A percentile compares a stretch with the other conserved stretches of the same genome.
These are phyloP conservation scores for Trametes villosa DNA, from an alignment of 768 basidiomycete species.

Conservation along the genomic window DNA sequence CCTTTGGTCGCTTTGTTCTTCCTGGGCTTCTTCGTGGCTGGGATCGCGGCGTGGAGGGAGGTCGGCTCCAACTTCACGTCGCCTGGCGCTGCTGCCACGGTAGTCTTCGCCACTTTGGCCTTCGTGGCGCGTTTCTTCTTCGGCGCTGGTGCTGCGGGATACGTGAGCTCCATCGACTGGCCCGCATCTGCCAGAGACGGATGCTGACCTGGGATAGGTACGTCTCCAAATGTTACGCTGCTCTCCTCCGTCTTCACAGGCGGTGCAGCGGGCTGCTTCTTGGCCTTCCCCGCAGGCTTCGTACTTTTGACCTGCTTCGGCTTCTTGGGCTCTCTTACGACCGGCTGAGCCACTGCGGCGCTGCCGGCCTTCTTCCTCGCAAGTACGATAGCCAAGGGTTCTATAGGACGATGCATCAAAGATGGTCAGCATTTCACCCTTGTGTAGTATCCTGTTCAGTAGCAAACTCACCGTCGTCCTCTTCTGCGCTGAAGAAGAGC, in stretches of 20 bases:
- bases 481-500: not conserved
- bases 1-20: not conserved
- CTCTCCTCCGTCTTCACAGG: not conserved
- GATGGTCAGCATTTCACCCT: not conserved
- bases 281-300: not conserved
- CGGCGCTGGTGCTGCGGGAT: not conserved
- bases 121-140: not conserved
- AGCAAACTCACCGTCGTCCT: conserved; percentile 11
- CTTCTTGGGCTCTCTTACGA: not conserved
- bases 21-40: not conserved
- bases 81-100: not conserved
- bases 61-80: not conserved
- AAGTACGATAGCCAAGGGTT: conserved; percentile 7
- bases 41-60: not conserved
- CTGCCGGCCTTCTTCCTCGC: not conserved
- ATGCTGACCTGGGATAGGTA: not conserved
- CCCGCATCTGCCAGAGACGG: not conserved
- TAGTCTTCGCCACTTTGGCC: not conserved
- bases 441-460: not conserved
- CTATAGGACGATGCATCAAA: not conserved
- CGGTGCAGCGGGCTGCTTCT: not conserved
- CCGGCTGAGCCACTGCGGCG: not conserved
- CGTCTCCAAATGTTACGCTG: not conserved
- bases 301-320: not conserved
- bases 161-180: not conserved